Conservation (phyloP, 345 rosid genomes). For the Hibiscus trionum region DNA sequence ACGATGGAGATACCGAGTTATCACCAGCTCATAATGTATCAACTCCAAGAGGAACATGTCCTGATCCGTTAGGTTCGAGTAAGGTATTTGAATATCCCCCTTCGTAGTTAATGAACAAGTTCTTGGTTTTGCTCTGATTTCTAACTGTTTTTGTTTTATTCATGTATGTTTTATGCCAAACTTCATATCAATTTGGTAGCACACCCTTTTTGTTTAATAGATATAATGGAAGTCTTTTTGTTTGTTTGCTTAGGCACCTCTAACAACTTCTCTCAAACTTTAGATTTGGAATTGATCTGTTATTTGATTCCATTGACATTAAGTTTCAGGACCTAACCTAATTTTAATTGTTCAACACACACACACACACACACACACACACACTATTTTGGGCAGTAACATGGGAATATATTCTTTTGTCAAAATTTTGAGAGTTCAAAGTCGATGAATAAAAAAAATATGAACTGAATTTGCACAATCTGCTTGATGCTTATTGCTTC, state of each 20-base stretch:
- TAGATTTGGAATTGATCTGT: not conserved
- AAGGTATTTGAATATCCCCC: constrained; percentile 49
- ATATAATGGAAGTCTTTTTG: not conserved
- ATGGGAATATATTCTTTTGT: not conserved
- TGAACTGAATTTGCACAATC: not conserved
- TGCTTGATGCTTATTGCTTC: not conserved
- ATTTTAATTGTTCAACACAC: too few relatives aligned
- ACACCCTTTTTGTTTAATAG: not conserved
- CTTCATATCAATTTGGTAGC: not conserved
- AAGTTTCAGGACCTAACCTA: not conserved
- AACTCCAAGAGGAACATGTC: constrained; percentile 52
- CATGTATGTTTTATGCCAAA: not conserved
- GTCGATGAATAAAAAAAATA: not conserved
- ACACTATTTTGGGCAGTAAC: not conserved
- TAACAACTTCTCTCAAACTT: not conserved
- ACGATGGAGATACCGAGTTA: constrained; percentile 68
- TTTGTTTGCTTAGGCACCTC: not conserved
- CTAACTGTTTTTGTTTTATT: not conserved
- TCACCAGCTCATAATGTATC: constrained; percentile 34
- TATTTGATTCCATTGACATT: not conserved
- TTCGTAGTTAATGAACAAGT: not conserved
- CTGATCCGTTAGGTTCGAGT: constrained; percentile 42
- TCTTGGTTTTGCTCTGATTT: not conserved
- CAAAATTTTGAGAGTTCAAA: not conserved
- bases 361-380: too few relatives aligned